A percentile compares a stretch with the other conserved stretches of the same genome.
Evolutionary conservation across 2,329 filamentous ascomycete species (phyloP).

Genomic region (Cladosporium sp.): DNA sequence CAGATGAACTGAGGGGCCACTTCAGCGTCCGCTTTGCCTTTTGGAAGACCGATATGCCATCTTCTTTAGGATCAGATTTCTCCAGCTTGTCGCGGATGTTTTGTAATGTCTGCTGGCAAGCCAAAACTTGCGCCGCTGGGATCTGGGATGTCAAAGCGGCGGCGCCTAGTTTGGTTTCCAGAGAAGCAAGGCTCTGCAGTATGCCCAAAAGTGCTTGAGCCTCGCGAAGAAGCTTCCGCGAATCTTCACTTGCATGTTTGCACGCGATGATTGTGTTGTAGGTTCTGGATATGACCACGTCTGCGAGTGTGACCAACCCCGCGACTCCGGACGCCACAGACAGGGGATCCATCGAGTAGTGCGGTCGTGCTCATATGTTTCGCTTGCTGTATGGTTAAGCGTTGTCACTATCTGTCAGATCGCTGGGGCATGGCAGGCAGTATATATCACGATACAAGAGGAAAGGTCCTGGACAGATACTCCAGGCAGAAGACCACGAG

Average conservation of each 20-base stretch:
- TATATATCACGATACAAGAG: no score
- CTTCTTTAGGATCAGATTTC: background rate
- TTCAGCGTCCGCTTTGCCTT: background rate
- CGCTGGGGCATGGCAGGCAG: no score
- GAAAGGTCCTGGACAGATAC: no score
- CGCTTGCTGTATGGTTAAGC: background rate
- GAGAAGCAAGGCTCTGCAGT: background rate
- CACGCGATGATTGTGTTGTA: constrained; percentile 3
- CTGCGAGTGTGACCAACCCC: background rate
- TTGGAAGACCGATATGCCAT: background rate
- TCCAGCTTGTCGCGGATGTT: background rate
- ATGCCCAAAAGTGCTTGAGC: background rate
- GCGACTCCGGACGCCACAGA: background rate
- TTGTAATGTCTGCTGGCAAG: background rate
- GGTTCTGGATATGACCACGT: background rate
- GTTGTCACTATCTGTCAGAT: no score
- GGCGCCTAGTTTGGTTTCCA: background rate
- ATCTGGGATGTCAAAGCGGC: background rate
- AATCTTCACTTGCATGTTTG: constrained; percentile 2
- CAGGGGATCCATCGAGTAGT: background rate
- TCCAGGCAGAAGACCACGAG: background rate
- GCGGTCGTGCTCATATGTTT: background rate
- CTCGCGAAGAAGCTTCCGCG: background rate
- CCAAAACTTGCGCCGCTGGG: background rate
- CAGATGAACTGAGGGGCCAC: background rate